Percentiles rank a stretch among this genome's conserved stretches.
phyloP scores from a whole-genome alignment of 371 early-diverging fungal genomes.

The Mucor ambiguus region DNA sequence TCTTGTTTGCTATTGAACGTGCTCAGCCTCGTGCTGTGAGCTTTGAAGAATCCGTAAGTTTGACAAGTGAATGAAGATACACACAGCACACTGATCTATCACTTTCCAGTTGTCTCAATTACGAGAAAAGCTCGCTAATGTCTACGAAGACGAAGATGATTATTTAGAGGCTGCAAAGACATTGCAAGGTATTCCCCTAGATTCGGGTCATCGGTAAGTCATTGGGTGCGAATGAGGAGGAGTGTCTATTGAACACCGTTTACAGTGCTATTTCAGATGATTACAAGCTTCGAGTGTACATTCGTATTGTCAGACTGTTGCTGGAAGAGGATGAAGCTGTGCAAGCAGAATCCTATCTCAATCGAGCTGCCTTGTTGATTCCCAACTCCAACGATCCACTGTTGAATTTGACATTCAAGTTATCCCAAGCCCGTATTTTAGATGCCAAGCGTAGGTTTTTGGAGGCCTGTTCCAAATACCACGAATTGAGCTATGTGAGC shows the following conservation, averaged over 20 bases:
- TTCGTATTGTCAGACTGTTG: constrained; percentile 81
- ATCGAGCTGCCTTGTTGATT: constrained; percentile 77
- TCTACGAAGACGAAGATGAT: constrained; percentile 77
- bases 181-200: constrained; percentile 83
- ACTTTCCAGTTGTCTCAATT: constrained; percentile 65
- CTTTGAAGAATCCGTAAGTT: constrained; percentile 83
- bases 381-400: constrained; percentile 56
- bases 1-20: constrained; percentile 58
- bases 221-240: neutral
- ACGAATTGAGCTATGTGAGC: constrained; percentile 77
- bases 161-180: constrained; percentile 80
- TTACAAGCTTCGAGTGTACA: constrained; percentile 79
- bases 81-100: neutral
- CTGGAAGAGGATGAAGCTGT: constrained; percentile 87
- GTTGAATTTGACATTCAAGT: constrained; percentile 62
- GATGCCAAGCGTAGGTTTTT: constrained; percentile 87
- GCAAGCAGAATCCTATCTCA: constrained; percentile 79
- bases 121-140: constrained; percentile 72
- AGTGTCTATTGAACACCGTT: neutral
- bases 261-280: constrained; percentile 71
- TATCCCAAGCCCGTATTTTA: constrained; percentile 84
- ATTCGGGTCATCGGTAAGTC: constrained; percentile 79
- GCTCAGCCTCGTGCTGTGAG: constrained; percentile 76
- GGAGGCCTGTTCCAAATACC: constrained; percentile 85
- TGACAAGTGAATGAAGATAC: neutral